phyloP scores from a whole-genome alignment of 768 basidiomycete species.

The Trichaptum fuscoviolaceum region DNA sequence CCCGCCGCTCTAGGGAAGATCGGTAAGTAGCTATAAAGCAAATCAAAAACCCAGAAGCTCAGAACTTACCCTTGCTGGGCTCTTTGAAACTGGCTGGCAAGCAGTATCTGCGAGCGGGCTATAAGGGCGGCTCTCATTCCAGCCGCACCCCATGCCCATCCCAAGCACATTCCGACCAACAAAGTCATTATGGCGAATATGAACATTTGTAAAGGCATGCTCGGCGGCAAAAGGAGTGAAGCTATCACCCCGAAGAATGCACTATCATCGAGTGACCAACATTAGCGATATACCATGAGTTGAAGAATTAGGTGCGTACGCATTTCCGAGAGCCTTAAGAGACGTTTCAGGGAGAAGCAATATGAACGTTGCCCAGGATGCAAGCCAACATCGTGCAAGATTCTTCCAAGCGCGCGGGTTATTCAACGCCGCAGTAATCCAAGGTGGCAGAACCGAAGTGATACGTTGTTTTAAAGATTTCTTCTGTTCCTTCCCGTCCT shows the following conservation, averaged over 20 bases:
- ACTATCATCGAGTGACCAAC: conserved; percentile 16
- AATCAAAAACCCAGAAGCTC: background rate
- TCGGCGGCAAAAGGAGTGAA: conserved; percentile 42
- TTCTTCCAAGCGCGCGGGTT: conserved; percentile 32
- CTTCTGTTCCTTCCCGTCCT: background rate
- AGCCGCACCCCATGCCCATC: conserved; percentile 52
- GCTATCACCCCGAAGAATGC: conserved; percentile 42
- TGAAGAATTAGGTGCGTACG: conserved; percentile 29
- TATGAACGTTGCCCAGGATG: conserved; percentile 33
- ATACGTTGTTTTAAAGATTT: background rate
- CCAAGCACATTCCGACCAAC: conserved; percentile 40
- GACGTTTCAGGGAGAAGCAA: conserved; percentile 36
- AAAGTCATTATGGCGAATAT: conserved; percentile 43
- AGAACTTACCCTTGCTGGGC: conserved; percentile 28
- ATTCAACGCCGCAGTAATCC: conserved; percentile 32
- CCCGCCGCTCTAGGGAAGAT: conserved; percentile 25
- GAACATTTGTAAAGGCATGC: conserved; percentile 43
- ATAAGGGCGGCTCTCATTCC: conserved; percentile 46
- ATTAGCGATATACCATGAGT: conserved; percentile 6
- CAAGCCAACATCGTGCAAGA: conserved; percentile 36
- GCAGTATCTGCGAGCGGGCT: conserved; percentile 29
- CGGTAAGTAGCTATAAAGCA: background rate
- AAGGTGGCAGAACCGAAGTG: conserved; percentile 26
- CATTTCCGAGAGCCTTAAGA: conserved; percentile 32
- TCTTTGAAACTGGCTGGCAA: conserved; percentile 23